These are phyloP conservation scores for Myochromella boudieri DNA, from an alignment of 768 basidiomycete genomes.

Conservation along the genomic window DNA sequence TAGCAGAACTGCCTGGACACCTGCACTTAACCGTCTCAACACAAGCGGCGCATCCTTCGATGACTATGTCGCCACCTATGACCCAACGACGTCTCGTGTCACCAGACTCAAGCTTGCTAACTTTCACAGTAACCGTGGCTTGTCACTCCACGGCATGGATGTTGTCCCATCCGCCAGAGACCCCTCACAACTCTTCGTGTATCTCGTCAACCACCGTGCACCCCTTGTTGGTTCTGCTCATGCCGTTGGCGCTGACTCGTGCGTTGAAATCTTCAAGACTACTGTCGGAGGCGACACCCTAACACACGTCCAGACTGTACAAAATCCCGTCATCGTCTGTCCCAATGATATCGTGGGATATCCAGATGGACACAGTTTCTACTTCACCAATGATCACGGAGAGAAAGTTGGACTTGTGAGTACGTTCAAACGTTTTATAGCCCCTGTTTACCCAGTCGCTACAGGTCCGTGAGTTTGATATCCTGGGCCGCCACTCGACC, in stretches of 20 bases:
- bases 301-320: constrained; percentile 56
- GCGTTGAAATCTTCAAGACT: constrained; percentile 68
- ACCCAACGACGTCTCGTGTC: constrained; percentile 43
- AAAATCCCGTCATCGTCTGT: constrained; percentile 52
- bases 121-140: constrained; percentile 38
- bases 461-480: constrained; percentile 27
- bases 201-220: constrained; percentile 69
- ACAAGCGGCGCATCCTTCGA: constrained; percentile 34
- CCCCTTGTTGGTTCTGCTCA: constrained; percentile 39
- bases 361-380: constrained; percentile 61
- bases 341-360: constrained; percentile 76
- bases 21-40: constrained; percentile 36
- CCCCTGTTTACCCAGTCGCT: too few relatives aligned
- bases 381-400: constrained; percentile 69
- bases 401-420: constrained; percentile 55
- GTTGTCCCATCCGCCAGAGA: constrained; percentile 53
- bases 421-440: not conserved
- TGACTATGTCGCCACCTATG: constrained; percentile 64
- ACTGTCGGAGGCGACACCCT: constrained; percentile 40
- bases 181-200: constrained; percentile 55
- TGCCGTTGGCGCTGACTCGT: constrained; percentile 66
- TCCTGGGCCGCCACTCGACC: constrained; percentile 25
- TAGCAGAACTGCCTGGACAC: constrained; percentile 53
- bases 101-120: constrained; percentile 44
- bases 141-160: constrained; percentile 69